Evolutionary conservation across 2,329 filamentous ascomycete genomes (phyloP), one percentile per base, ranked within the genome.

Genomic region (Elsinoe ampelina): DNA sequence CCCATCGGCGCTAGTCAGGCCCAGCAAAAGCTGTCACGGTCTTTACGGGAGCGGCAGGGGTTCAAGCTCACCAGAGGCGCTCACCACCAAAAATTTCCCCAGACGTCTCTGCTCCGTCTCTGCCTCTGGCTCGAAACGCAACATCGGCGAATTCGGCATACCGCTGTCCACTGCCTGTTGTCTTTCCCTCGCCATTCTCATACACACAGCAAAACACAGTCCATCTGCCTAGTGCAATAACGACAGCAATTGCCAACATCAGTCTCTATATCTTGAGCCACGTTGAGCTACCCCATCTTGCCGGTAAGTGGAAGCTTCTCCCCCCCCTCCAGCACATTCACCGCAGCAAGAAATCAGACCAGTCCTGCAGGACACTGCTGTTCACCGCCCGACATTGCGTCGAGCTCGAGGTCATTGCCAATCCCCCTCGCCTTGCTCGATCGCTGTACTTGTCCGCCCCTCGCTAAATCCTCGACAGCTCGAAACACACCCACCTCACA

Each of bases 51-150:
- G 39, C 39, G 15, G 47, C 47, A 51, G 47, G 47, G 47, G 47
- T 51, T 51, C 47, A 51, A 36, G 45, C 45, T 50, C 30, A 30
- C 32, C 11, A 22, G 15, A 15, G n/a, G n/a, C 48, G n/a, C 48
- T 52, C 48, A 52, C 48, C 48, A 52, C 48, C 48, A 52, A 52
- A 52, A 52, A 52, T 52, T 52, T 52, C 48, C 48, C 48, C 48
- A 52, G 48, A 52, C 48, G 32, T 17, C 41, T 19, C 4, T n/a
- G n/a, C n/a, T n/a, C n/a, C n/a, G n/a, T 11, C 26, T 30, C 26
- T 30, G 26, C 41, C 41, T 45, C 19, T 45, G 41, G 12, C 19
- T 8, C 20, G 41, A 34, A 50, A n/a, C 48, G 32, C 34, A 52
- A 35, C 48, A 52, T 52, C 48, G 48, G 34, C 48, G 48, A 52